Evolutionary conservation across 139 green algal species (phyloP), one percentile per base, ranked within the genome.

Genomic region (Chlamydomonas sp.): DNA sequence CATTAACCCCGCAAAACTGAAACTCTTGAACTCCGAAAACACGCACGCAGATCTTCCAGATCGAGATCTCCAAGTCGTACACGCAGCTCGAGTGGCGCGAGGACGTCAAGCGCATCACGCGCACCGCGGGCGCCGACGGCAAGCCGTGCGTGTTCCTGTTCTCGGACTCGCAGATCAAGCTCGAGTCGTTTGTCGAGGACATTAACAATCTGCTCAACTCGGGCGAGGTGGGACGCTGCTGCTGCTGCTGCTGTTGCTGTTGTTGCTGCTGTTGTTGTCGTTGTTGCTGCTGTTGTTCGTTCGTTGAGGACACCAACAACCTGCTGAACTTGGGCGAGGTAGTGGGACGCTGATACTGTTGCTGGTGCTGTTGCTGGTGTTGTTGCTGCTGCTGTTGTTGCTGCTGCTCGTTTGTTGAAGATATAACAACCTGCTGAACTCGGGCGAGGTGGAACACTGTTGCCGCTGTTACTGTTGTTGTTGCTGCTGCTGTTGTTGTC

Each of bases 391-490:
- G n/a, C n/a, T n/a, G n/a, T n/a, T n/a, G n/a, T n/a, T n/a, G n/a
- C n/a, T n/a, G n/a, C n/a, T n/a, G n/a, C n/a, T 81, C 80, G 20
- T 92, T 90, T 70, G 77, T 94, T 35, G 88, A 92, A 72, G 88
- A 94, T 74, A 80, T 94, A 94, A 94, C 83, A 92, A 92, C 73
- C 75, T 94, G 28, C 79, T 94, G 2, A 94, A 94, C 72, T 72
- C 65, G 35, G 87, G 88, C 4, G 88, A 94, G 79, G 76, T 81
- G 39, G 2, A 57, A 0, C 26, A 2, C n/a, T n/a, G n/a, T n/a
- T n/a, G n/a, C n/a, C n/a, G n/a, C n/a, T n/a, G n/a, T n/a, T n/a
- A n/a, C n/a, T n/a, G n/a, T n/a, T n/a, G n/a, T n/a, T n/a, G n/a
- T n/a, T n/a, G n/a, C n/a, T n/a, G n/a, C n/a, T n/a, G n/a, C n/a